Conservation (phyloP, 257 asterid genomes). For the Salvia miltiorrhiza region DNA sequence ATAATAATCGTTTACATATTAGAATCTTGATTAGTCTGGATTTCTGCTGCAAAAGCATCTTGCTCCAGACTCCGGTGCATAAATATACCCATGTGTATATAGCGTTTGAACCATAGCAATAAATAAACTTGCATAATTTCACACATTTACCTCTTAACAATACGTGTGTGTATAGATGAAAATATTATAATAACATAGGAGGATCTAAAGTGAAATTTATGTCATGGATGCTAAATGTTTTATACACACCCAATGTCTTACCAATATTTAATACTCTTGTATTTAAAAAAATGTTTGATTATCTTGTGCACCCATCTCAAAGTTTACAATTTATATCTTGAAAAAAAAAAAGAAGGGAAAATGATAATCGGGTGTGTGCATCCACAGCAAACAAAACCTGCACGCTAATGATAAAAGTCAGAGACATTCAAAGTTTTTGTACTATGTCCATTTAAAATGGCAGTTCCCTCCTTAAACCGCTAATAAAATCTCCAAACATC, state of each 20-base stretch:
- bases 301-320: background rate
- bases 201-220: no score
- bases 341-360: background rate
- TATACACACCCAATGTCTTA: no score
- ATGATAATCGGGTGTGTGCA: background rate
- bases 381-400: background rate
- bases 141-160: no score
- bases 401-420: conserved; percentile 13
- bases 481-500: background rate
- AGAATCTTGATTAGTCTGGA: background rate
- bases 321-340: background rate
- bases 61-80: background rate
- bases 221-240: no score
- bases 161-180: no score
- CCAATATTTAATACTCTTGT: no score
- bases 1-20: background rate
- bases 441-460: background rate
- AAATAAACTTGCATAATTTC: no score
- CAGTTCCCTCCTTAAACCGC: background rate
- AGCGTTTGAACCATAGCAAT: background rate
- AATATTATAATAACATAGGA: no score
- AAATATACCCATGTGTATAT: background rate
- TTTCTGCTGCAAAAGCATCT: background rate
- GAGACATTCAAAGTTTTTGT: conserved; percentile 8
- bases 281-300: background rate